These are phyloP conservation scores for Bolboschoenus planiculmis DNA, from an alignment of 176 grass and related monocot species.

Conservation along the genomic window DNA sequence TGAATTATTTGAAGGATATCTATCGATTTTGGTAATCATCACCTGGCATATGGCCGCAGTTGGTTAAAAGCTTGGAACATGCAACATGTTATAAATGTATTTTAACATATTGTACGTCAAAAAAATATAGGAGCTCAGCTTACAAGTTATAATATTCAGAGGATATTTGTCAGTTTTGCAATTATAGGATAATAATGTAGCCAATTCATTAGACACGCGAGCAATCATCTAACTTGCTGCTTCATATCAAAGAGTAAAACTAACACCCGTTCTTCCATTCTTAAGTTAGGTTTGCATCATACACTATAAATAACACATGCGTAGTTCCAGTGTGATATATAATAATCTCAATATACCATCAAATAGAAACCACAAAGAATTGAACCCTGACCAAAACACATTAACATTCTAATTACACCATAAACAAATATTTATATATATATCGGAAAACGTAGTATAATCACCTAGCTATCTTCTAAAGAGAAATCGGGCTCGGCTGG, in stretches of 20 bases:
- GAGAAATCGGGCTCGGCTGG: slow-evolving; percentile 86
- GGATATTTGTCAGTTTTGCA: too few relatives aligned
- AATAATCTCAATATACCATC: neutral
- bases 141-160: too few relatives aligned
- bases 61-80: too few relatives aligned
- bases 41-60: too few relatives aligned
- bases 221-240: too few relatives aligned
- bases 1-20: too few relatives aligned
- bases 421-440: neutral
- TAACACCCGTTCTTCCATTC: neutral
- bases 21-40: too few relatives aligned
- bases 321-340: neutral
- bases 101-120: too few relatives aligned
- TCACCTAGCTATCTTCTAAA: slow-evolving; percentile 35
- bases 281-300: neutral
- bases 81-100: too few relatives aligned
- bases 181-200: too few relatives aligned
- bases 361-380: neutral
- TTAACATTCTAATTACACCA: slow-evolving; percentile 2
- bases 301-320: neutral
- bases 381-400: neutral
- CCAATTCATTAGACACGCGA: too few relatives aligned
- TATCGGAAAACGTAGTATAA: neutral
- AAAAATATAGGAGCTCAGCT: too few relatives aligned
- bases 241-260: neutral